These are phyloP conservation scores for Yamadazyma kanchanaburiensis DNA, from an alignment of 1,139 yeast species.

Conservation along the genomic window DNA sequence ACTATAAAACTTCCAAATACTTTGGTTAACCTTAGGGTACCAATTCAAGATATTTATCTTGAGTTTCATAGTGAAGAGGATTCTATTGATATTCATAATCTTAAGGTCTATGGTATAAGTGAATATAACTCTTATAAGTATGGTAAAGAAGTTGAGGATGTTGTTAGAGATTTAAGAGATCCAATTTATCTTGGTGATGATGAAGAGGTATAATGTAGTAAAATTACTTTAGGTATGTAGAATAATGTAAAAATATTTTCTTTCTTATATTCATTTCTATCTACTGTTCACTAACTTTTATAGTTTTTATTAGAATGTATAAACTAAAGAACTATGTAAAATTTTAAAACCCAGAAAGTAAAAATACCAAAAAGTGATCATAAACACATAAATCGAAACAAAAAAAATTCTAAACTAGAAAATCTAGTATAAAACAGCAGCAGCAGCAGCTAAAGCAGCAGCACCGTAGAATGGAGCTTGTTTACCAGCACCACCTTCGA, in stretches of 20 bases:
- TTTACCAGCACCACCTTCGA: slow-evolving; percentile 17
- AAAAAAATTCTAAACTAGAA: too few species aligned
- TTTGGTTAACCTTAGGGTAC: slow-evolving; percentile 31
- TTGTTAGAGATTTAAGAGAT: slow-evolving; percentile 4
- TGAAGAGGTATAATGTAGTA: too few species aligned
- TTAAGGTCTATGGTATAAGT: slow-evolving; percentile 39
- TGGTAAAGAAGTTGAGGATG: slow-evolving; percentile 19
- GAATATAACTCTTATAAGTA: slow-evolving; percentile 29
- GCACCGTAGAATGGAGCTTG: slow-evolving; percentile 14
- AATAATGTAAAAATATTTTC: not conserved
- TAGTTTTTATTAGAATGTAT: slow-evolving; percentile 5
- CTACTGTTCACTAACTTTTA: too few species aligned
- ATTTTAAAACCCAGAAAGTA: slow-evolving; percentile 11
- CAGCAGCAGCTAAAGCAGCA: slow-evolving; percentile 16
- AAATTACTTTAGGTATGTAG: not conserved
- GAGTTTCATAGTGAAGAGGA: slow-evolving; percentile 21
- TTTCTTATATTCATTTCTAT: too few species aligned
- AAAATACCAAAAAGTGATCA: slow-evolving; percentile 10
- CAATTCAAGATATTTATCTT: slow-evolving; percentile 33
- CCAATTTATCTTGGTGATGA: slow-evolving; percentile 6
- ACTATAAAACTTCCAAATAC: slow-evolving; percentile 35
- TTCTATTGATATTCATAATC: slow-evolving; percentile 21
- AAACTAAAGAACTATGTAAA: slow-evolving; percentile 3
- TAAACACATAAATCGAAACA: too few species aligned
- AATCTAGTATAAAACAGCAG: slow-evolving; percentile 17